phyloP scores from a whole-genome alignment of 768 basidiomycete genomes.

The Boletus reticuloceps region DNA sequence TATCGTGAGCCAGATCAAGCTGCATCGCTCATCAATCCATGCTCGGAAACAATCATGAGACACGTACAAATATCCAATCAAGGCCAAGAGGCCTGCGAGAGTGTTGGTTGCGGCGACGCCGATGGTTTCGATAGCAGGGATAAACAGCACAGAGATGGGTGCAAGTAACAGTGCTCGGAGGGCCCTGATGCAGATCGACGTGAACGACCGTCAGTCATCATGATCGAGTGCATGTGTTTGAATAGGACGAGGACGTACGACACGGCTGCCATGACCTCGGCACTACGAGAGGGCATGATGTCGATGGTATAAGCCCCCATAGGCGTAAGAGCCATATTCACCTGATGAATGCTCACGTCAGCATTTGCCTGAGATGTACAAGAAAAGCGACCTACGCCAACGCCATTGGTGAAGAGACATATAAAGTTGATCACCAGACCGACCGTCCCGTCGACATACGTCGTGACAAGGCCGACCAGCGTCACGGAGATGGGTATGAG shows the following conservation, averaged over 20 bases:
- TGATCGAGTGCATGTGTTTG: not conserved
- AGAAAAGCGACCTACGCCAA: slow-evolving; percentile 48
- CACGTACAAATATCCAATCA: slow-evolving; percentile 53
- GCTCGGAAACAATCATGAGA: not conserved
- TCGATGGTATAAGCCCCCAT: slow-evolving; percentile 59
- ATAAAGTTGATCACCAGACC: slow-evolving; percentile 53
- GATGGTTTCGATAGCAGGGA: slow-evolving; percentile 46
- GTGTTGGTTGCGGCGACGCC: slow-evolving; percentile 52
- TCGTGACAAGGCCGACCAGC: slow-evolving; percentile 46
- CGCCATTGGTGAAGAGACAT: slow-evolving; percentile 59
- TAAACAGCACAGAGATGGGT: slow-evolving; percentile 9
- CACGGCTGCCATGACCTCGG: slow-evolving; percentile 57
- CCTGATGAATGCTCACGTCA: slow-evolving; percentile 32
- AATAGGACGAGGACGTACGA: slow-evolving; percentile 36
- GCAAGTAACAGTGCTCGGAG: slow-evolving; percentile 21
- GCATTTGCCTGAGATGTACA: not conserved
- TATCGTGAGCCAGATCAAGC: slow-evolving; percentile 51
- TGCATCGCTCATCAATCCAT: slow-evolving; percentile 18
- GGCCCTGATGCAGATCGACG: slow-evolving; percentile 6
- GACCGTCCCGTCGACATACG: slow-evolving; percentile 45
- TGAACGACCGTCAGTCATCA: not conserved
- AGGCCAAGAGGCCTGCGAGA: slow-evolving; percentile 42
- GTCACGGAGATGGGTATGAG: slow-evolving; percentile 54
- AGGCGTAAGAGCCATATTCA: slow-evolving; percentile 55
- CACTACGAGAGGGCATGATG: slow-evolving; percentile 56